Evolutionary conservation across 441 rosid genomes (phyloP).

Genomic region (Sinapis alba): DNA sequence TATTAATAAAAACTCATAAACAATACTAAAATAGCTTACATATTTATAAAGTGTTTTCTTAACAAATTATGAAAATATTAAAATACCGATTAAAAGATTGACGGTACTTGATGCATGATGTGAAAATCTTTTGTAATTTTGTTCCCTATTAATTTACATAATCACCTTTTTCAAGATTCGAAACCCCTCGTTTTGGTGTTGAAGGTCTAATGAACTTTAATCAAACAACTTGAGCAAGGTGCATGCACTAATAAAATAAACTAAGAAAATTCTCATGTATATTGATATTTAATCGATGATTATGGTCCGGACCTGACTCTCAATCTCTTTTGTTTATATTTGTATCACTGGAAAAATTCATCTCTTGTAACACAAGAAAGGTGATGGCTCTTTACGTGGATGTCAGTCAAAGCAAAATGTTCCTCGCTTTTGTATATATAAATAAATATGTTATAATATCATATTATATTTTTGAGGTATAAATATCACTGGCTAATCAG

Average conservation of each 20-base stretch:
- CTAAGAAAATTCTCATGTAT: not conserved
- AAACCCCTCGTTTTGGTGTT: not conserved
- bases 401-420: constrained; percentile 26
- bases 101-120: not conserved
- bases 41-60: no score
- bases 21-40: no score
- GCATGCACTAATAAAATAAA: not conserved
- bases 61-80: no score
- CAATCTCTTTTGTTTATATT: not conserved
- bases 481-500: not conserved
- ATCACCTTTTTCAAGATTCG: not conserved
- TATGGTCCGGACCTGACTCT: not conserved
- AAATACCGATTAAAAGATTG: no score
- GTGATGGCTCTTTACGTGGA: constrained; percentile 7
- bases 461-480: constrained; percentile 1
- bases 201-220: not conserved
- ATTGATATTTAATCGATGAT: not conserved
- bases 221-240: not conserved
- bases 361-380: constrained; percentile 25
- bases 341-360: constrained; percentile 10
- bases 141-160: not conserved
- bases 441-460: not conserved
- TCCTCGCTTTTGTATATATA: constrained; percentile 11
- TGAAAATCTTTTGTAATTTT: no score
- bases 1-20: no score